Percentiles rank a stretch among this genome's conserved stretches.
Conservation (phyloP, 1,284 basidiomycete genomes). For the Boletellus deceptivus region DNA sequence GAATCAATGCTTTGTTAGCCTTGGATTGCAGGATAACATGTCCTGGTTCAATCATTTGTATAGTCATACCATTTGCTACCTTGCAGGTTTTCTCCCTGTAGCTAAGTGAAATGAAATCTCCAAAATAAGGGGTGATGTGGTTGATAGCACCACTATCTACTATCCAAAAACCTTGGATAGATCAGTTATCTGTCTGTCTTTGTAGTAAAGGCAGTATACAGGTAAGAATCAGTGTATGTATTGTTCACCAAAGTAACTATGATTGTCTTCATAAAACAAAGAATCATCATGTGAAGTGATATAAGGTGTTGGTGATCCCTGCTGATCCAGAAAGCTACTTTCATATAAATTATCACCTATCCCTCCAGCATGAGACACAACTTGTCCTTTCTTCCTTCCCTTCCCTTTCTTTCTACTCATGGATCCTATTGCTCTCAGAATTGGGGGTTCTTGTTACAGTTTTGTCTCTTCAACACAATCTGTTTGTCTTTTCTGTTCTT, state of each 20-base stretch:
- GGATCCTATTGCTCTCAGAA: not conserved
- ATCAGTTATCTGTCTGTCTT: not conserved
- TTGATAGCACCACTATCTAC: not conserved
- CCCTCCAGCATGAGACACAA: no score
- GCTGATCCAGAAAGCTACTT: not conserved
- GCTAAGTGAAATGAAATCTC: not conserved
- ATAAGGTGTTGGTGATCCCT: not conserved
- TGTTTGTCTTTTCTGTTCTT: no score
- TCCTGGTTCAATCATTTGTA: not conserved
- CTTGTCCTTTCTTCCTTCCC: not conserved
- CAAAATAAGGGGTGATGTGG: not conserved
- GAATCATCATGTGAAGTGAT: not conserved
- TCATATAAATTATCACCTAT: not conserved
- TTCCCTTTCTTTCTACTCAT: not conserved
- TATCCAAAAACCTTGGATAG: not conserved
- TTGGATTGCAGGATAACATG: not conserved
- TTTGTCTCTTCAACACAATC: no score
- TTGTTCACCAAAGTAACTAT: not conserved
- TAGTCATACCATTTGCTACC: not conserved
- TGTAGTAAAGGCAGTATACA: not conserved
- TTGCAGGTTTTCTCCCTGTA: not conserved
- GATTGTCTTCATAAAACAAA: not conserved
- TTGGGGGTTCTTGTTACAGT: no score
- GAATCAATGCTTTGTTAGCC: not conserved
- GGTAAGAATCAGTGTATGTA: not conserved